A percentile compares a stretch with the other conserved stretches of the same genome.
Evolutionary conservation across 495 filamentous ascomycete species (phyloP).

Genomic region (Penicillium odoratum): DNA sequence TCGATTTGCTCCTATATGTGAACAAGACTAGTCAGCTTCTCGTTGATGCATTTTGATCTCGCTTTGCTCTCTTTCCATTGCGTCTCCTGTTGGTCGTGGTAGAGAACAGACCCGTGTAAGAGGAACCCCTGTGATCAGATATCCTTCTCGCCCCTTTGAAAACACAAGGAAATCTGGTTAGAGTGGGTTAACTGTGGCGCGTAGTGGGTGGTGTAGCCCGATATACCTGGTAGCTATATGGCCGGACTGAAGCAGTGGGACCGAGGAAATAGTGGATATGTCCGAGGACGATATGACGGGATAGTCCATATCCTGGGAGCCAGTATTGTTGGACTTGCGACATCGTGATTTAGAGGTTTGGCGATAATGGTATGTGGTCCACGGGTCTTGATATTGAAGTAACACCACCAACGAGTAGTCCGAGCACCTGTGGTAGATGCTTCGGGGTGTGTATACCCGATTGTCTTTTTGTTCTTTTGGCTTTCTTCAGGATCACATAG

Average conservation of each 20-base stretch:
- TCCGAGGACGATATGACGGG: constrained; percentile 53
- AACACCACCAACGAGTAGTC: background rate
- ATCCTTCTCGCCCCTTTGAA: constrained; percentile 52
- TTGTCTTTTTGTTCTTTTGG: background rate
- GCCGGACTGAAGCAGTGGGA: constrained; percentile 49
- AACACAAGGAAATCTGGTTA: constrained; percentile 24
- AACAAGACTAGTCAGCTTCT: constrained; percentile 6
- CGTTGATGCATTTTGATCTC: background rate
- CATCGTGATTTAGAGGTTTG: constrained; percentile 17
- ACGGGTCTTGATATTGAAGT: background rate
- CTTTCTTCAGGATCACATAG: constrained; percentile 2
- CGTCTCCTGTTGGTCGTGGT: constrained; percentile 3
- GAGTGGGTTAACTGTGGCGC: constrained; percentile 20
- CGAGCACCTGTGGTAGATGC: background rate
- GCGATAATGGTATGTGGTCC: background rate
- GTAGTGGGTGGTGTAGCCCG: constrained; percentile 4
- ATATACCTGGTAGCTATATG: constrained; percentile 53
- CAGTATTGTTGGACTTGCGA: constrained; percentile 50
- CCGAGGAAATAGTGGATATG: constrained; percentile 56
- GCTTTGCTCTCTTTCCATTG: background rate
- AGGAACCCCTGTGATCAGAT: constrained; percentile 51
- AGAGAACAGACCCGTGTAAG: constrained; percentile 49
- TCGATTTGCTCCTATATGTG: constrained; percentile 51
- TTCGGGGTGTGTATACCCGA: background rate
- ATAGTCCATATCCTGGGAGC: constrained; percentile 54